Evolutionary conservation across 345 rosid genomes (phyloP), one percentile per base, ranked within the genome.

Genomic region (Citrus reticulata): DNA sequence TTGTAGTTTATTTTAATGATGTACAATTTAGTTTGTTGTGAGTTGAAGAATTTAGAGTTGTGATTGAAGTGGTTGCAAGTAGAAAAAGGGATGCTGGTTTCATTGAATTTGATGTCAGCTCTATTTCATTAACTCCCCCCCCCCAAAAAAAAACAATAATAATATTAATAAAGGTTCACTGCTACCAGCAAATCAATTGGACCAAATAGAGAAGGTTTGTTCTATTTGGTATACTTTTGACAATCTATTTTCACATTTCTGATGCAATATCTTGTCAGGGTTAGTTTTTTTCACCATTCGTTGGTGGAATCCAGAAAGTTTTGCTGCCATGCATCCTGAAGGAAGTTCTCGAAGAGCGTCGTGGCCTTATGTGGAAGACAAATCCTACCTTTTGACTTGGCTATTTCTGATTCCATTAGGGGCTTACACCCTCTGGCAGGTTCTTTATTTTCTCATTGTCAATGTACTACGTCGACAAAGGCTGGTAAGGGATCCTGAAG

Each of bases 261-360:
- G 32, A 86, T 34, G 60, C 40, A 59, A 30, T 78, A 17, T 84
- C 75, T 61, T 83, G 76, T 68, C 90, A 95, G 97, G 98, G 71
- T 77, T 95, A 13, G 98, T 93, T 68, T 92, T 95, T 86, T 95
- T 95, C 91, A 95, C 99, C 14, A 92, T 95, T 66, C 88, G 97
- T 58, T 95, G 99, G 99, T 95, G 98, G 99, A 93, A 93, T 85
- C 99, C 98, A 9, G 86, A 86, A 63, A 93, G 95, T 14, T 92
- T 95, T 77, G 97, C 87, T 57, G 99, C 95, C 68, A 93, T 95
- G 98, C 98, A 85, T 79, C 97, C 95, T 70, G 89, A 83, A 78
- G 99, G 98, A 80, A 86, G 86, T 24, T 84, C 89, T 65, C 85
- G 74, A 68, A 87, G 98, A 73, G 84, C 42, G 22, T 91, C 95